phyloP scores from a whole-genome alignment of 2,329 filamentous ascomycete species.

The Davidsoniella eucalypti region DNA sequence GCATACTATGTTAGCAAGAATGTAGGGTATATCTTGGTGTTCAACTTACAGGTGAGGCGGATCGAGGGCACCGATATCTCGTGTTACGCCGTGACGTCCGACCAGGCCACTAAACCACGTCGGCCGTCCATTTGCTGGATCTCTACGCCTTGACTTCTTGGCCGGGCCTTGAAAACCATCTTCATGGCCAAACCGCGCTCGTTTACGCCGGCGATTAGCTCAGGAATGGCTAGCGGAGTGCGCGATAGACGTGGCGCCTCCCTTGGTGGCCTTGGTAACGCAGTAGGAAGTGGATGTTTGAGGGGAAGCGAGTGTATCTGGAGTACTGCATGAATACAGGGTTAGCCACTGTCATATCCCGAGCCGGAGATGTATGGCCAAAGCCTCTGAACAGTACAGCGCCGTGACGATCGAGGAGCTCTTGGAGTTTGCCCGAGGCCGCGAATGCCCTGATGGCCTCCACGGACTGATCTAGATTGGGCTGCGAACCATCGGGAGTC shows the following conservation, averaged over 20 bases:
- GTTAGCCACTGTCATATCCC: not conserved
- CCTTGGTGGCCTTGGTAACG: conserved; percentile 12
- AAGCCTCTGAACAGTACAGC: conserved; percentile 13
- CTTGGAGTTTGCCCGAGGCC: conserved; percentile 12
- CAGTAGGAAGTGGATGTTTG: conserved; percentile 14
- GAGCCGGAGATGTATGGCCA: not conserved
- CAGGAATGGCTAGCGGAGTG: conserved; percentile 13
- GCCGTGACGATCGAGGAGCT: conserved; percentile 10
- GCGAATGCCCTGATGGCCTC: conserved; percentile 7
- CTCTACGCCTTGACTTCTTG: conserved; percentile 13
- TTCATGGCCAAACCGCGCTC: conserved; percentile 15
- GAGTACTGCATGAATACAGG: conserved; percentile 9
- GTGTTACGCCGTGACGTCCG: conserved; percentile 13
- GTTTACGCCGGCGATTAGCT: conserved; percentile 13
- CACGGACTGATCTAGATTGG: conserved; percentile 6
- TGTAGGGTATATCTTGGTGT: not conserved
- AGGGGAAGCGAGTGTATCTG: conserved; percentile 14
- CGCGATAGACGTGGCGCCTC: conserved; percentile 13
- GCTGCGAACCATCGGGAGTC: not conserved
- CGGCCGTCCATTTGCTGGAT: conserved; percentile 9
- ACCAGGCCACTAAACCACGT: conserved; percentile 14
- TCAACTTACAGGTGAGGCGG: conserved; percentile 13
- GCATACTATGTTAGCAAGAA: no score
- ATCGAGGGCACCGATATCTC: conserved; percentile 14
- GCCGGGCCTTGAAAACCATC: conserved; percentile 14